phyloP scores from a whole-genome alignment of 768 basidiomycete species.

The Auricularia heimuer region DNA sequence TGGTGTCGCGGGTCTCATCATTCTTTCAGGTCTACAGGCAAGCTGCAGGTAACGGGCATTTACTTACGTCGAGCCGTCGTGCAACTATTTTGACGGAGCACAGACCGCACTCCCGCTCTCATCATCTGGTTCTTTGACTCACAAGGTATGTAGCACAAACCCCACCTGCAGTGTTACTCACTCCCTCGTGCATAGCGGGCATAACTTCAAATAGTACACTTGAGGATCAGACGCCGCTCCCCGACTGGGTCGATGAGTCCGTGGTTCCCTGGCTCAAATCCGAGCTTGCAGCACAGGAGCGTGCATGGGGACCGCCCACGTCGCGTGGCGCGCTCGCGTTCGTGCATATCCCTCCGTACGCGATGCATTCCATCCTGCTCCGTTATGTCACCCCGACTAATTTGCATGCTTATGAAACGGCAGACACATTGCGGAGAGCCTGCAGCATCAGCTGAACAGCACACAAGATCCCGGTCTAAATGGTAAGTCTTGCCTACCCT shows the following conservation, averaged over 20 bases:
- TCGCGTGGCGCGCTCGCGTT: slow-evolving; percentile 52
- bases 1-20: too few relatives aligned
- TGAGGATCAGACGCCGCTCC: slow-evolving; percentile 31
- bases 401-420: background rate
- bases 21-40: slow-evolving; percentile 28
- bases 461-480: slow-evolving; percentile 34
- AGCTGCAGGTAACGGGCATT: slow-evolving; percentile 19
- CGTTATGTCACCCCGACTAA: background rate
- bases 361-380: background rate
- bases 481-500: slow-evolving; percentile 17
- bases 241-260: slow-evolving; percentile 59
- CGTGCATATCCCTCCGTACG: slow-evolving; percentile 65
- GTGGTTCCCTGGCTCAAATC: slow-evolving; percentile 52
- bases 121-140: slow-evolving; percentile 77
- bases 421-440: slow-evolving; percentile 24
- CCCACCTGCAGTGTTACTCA: too few relatives aligned
- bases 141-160: slow-evolving; percentile 31
- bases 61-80: too few relatives aligned
- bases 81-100: background rate
- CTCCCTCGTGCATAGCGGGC: background rate
- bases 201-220: background rate
- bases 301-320: slow-evolving; percentile 46
- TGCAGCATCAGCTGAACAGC: slow-evolving; percentile 28
- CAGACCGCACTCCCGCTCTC: slow-evolving; percentile 41
- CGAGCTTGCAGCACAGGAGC: slow-evolving; percentile 46